Evolutionary conservation across 1,139 yeast species (phyloP).

Genomic region (Pichia sp.): DNA sequence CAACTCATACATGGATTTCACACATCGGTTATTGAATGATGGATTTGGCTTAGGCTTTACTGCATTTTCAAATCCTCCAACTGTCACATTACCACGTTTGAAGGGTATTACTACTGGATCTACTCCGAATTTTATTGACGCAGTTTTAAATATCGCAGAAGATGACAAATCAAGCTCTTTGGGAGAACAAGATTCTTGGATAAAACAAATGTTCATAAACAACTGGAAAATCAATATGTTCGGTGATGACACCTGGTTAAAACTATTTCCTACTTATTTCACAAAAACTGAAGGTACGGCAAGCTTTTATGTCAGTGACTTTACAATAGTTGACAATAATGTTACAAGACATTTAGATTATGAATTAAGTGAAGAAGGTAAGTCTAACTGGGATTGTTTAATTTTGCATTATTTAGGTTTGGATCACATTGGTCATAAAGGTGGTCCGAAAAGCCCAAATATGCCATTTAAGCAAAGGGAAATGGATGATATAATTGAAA

Average conservation of each 20-base stretch:
- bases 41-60: conserved; percentile 84
- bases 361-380: conserved; percentile 36
- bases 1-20: conserved; percentile 53
- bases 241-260: conserved; percentile 98
- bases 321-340: conserved; percentile 85
- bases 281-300: conserved; percentile 75
- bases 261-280: conserved; percentile 69
- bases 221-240: conserved; percentile 63
- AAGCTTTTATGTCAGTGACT: conserved; percentile 90
- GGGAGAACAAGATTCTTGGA: conserved; percentile 80
- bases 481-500: conserved; percentile 64
- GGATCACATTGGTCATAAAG: conserved; percentile 96
- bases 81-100: conserved; percentile 72
- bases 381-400: conserved; percentile 67
- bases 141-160: conserved; percentile 89
- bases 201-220: conserved; percentile 48
- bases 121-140: conserved; percentile 74
- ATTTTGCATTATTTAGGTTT: conserved; percentile 87
- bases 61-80: conserved; percentile 83
- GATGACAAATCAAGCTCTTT: conserved; percentile 76
- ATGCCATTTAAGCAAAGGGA: conserved; percentile 81
- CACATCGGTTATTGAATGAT: conserved; percentile 57
- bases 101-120: conserved; percentile 81
- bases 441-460: conserved; percentile 75
- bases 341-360: conserved; percentile 78